Evolutionary conservation across 2,329 filamentous ascomycete species (phyloP), one percentile per base, ranked within the genome.

Genomic region (Coleophoma cylindrospora): DNA sequence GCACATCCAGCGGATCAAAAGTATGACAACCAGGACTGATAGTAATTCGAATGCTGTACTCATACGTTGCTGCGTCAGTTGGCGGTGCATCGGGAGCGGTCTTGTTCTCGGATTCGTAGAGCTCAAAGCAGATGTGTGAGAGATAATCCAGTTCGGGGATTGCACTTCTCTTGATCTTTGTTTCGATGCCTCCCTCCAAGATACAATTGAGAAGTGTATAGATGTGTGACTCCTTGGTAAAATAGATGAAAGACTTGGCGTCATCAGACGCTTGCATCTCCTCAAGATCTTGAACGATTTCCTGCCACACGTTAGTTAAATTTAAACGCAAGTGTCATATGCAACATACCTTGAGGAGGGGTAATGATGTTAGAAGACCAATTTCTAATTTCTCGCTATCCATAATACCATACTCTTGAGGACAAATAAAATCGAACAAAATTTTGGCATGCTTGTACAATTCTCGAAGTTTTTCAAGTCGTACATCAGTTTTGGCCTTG

Each of bases 151-250:
- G 83, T 70, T 99, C 94, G 0, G 94, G 94, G 56, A 99, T 99
- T 38, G 89, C 91, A 62, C 90, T 91, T 36, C 95, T 87, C 61
- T 90, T 87, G 64, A 99, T 97, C 73, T 99, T 99, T 21, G 92
- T 96, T 64, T 95, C 88, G 57, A 99, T 89, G 32, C 94, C 95
- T 53, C 95, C 94, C 68, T 99, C 94, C 22, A 99, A 80, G 59
- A 99, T 97, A 67, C 92, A 97, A 68, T 99, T 99, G 51, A 99
- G 81, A 5, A 99, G 79, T 5, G 94, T 99, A 72, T 99, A 99
- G 56, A 99, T 96, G 67, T 99, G 94, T 1, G 90, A 96, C 70
- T 99, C 94, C 69, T 99, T 99, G 56, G 94, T 99, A 69, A 99
- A 99, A 73, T 99, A 99, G 70, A 97, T 89, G 74, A 97, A 97